Evolutionary conservation across 306 rosid genomes (phyloP).

Genomic region (Vicia faba): DNA sequence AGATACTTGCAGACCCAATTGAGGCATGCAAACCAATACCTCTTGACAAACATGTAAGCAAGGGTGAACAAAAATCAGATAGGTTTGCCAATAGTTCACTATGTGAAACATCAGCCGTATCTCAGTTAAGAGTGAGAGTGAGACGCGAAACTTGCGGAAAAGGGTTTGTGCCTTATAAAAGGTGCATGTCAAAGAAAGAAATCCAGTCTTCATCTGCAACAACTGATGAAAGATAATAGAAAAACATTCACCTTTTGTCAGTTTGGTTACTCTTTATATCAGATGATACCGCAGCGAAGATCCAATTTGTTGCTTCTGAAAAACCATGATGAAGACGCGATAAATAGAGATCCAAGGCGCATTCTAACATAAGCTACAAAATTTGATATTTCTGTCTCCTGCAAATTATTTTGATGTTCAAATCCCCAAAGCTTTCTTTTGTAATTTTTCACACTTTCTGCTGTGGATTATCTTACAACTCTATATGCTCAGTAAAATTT

Average conservation of each 20-base stretch:
- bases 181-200: slow-evolving; percentile 47
- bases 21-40: slow-evolving; percentile 41
- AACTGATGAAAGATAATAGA: slow-evolving; percentile 45
- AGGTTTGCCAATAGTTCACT: slow-evolving; percentile 7
- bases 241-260: slow-evolving; percentile 48
- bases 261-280: not conserved
- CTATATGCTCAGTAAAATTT: not conserved
- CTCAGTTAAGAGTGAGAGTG: slow-evolving; percentile 41
- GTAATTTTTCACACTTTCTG: not conserved
- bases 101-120: slow-evolving; percentile 31
- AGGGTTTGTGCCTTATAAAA: slow-evolving; percentile 83
- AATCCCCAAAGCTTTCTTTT: not conserved
- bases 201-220: slow-evolving; percentile 32
- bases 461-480: not conserved
- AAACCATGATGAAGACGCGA: not conserved
- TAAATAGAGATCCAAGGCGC: not conserved
- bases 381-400: not conserved
- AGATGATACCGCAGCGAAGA: not conserved
- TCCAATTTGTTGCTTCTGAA: not conserved
- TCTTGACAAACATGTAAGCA: not conserved
- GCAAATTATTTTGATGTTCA: not conserved
- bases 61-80: slow-evolving; percentile 36
- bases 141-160: slow-evolving; percentile 38
- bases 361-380: not conserved
- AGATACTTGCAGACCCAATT: slow-evolving; percentile 36